Evolutionary conservation across 805 yeast genomes (phyloP), one percentile per base, ranked within the genome.

Genomic region (Ogataea angusta): DNA sequence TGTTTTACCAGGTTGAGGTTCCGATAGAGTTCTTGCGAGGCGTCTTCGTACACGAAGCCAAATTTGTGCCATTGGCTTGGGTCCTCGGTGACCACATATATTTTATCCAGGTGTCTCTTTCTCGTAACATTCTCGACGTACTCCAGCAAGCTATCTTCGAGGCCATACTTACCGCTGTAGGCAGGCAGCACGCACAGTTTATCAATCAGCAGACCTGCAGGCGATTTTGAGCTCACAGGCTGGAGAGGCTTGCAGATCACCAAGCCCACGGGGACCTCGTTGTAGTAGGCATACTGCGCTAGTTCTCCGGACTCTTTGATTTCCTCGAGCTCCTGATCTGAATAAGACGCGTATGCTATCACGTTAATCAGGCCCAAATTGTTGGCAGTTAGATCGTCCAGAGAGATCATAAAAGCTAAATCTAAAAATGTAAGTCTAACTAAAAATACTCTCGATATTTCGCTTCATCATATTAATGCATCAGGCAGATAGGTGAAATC

Each of bases 261-360:
- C 4, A 80, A 82, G 12, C 93, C 96, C 4, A 88, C 91, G 6
- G 95, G 88, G 5, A 85, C 75, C 54, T 84, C 95, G 35, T 82
- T 75, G 60, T 72, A 83, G 62, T 70, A 85, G 0, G 67, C 75
- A 25, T 80, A 64, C 54, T 80, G 72, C 24, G 73, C 71, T 24
- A 82, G 63, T 21, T 78, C 80, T 17, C 69, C 78, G 2, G 68
- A 54, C 2, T 69, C 64, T 18, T 72, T 59, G 10, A 77, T 64
- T 16, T 71, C 71, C 22, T 67, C 50, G 47, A 80, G 79, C 72
- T 82, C 81, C 2, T 62, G 48, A 1, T 74, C 75, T 1, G 77
- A 54, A 52, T 76, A 82, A 2, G 56, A 41, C 0, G 73, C 64
- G 3, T 85, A 83, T n/a, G 80, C 62, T 57, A 85, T 79, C 46